Evolutionary conservation across 176 grass and related monocot species (phyloP), one percentile per base, ranked within the genome.

Genomic region (Coix lacrymajobi): DNA sequence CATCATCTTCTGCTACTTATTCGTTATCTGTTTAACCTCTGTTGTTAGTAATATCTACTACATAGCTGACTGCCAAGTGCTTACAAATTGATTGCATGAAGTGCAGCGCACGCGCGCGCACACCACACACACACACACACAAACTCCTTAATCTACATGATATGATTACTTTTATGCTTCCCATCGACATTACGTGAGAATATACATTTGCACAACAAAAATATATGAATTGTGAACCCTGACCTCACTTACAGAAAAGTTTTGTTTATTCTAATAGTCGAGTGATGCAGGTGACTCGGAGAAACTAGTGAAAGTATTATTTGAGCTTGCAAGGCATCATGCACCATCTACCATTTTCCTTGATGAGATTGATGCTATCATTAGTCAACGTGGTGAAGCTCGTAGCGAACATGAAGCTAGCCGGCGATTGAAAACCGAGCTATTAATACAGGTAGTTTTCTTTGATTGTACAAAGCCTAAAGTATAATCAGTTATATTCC

Each of bases 361-460:
- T 76, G 96, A 98, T 79, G 96, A 98, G 81, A 93, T 98, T 63
- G 96, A 95, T 90, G 90, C 92, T 82, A 95, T 95, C 61, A 95
- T 93, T 85, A 95, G 92, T 64, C 92, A 95, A 75, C 90, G 92
- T 46, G 96, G 92, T 66, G 92, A 98, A 83, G 96, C 95, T 83
- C 92, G 88, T 46, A 95, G 95, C 57, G 95, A 98, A 81, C 96
- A 98, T 79, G 96, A 98, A 93, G 92, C 90, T 43, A 98, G 96
- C 77, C 87, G 86, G 33, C 89, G 92, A 64, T 80, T 98, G 79
- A 98, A 98, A 87, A 98, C 92, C 43, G 96, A 98, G 75, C 78
- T 95, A 67, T 86, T 93, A 70, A 91, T 98, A 89, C 96, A 95
- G 88, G 96, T 93, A 86, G 2, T 15, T 28, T 46, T 78, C 30